These are phyloP conservation scores for Rhodotorula sp. DNA, from an alignment of 1,284 basidiomycete genomes.

Conservation along the genomic window DNA sequence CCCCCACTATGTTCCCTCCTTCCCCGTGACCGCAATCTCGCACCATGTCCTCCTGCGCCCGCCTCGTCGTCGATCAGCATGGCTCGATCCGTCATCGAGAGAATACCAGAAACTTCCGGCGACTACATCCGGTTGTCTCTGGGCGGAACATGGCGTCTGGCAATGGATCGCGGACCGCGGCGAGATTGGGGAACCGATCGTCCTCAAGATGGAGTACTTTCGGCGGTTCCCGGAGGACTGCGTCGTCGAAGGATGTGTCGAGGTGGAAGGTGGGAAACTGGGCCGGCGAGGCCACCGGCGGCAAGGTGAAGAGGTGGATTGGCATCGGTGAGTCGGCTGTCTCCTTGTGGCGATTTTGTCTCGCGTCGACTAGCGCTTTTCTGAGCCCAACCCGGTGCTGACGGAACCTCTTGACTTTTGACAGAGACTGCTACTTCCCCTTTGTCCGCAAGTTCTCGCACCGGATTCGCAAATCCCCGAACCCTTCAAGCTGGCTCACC, in stretches of 20 bases:
- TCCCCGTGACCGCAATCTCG: constrained; percentile 72
- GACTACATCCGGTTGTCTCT: constrained; percentile 63
- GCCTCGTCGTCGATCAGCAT: constrained; percentile 59
- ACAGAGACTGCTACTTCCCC: constrained; percentile 72
- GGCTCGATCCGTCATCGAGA: constrained; percentile 15
- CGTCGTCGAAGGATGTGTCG: constrained; percentile 55
- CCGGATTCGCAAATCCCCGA: constrained; percentile 56
- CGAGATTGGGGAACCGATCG: constrained; percentile 61
- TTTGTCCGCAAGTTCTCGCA: constrained; percentile 71
- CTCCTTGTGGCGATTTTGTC: background rate
- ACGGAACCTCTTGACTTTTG: constrained; percentile 14
- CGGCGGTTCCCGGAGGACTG: constrained; percentile 62
- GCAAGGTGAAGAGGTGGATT: constrained; percentile 20
- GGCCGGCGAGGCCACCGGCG: constrained; percentile 5
- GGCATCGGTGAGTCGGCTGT: constrained; percentile 23
- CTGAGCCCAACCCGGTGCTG: background rate
- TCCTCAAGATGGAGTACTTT: constrained; percentile 85
- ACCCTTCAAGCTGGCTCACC: constrained; percentile 53
- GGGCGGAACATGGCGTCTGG: constrained; percentile 68
- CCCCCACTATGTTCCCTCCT: constrained; percentile 72
- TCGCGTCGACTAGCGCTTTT: background rate
- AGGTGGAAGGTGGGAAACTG: constrained; percentile 13
- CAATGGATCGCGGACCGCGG: constrained; percentile 70
- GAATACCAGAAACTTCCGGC: background rate
- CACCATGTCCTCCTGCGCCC: constrained; percentile 49